Evolutionary conservation across 441 rosid species (phyloP).

Genomic region (Gossypium laxum): DNA sequence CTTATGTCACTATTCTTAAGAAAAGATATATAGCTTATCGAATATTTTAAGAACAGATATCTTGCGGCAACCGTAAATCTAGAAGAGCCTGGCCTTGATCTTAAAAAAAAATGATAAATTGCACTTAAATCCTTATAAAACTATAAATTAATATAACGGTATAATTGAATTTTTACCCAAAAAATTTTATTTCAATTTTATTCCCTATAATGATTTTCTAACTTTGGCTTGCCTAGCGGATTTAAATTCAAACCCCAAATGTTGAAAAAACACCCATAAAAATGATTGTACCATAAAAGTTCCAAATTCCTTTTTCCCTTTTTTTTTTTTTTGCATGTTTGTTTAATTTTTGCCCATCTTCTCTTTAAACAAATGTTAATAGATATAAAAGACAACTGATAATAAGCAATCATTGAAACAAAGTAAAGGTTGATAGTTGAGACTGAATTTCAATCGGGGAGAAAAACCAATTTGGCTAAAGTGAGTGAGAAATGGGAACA

Average conservation of each 20-base stretch:
- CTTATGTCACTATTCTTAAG: too few species aligned
- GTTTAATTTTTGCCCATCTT: neutral
- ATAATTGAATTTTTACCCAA: too few species aligned
- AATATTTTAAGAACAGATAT: too few species aligned
- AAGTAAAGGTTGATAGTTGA: neutral
- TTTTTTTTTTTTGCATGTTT: neutral
- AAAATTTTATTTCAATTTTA: too few species aligned
- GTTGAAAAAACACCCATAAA: neutral
- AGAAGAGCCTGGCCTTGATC: too few species aligned
- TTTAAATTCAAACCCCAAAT: neutral
- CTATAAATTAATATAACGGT: too few species aligned
- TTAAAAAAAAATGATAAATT: too few species aligned
- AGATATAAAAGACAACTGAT: neutral
- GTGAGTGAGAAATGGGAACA: conserved; percentile 9
- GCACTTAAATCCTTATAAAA: too few species aligned
- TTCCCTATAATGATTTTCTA: too few species aligned
- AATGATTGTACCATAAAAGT: neutral
- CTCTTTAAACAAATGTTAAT: neutral
- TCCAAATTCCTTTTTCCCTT: neutral
- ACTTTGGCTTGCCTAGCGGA: neutral
- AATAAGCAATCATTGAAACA: neutral
- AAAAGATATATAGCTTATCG: too few species aligned
- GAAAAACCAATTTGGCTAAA: neutral
- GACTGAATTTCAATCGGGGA: neutral
- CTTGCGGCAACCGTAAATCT: too few species aligned